Evolutionary conservation across 2,329 filamentous ascomycete genomes (phyloP).

Genomic region (Sporothrix mexicana): DNA sequence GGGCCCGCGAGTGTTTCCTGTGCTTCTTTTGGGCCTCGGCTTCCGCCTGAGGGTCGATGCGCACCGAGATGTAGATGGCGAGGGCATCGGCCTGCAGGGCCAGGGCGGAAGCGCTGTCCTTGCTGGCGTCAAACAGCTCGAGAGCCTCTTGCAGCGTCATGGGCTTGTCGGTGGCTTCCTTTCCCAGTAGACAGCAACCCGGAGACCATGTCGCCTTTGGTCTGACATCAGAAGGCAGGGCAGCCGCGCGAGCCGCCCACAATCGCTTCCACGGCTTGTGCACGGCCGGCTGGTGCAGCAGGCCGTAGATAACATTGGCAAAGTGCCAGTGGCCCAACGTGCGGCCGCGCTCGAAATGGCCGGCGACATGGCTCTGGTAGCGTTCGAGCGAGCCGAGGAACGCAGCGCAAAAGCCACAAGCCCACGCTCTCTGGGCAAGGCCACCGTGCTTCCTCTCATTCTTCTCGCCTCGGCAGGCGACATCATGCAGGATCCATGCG

Average conservation of each 20-base stretch:
- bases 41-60: slow-evolving; percentile 14
- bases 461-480: slow-evolving; percentile 66
- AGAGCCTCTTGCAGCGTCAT: slow-evolving; percentile 62
- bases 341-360: slow-evolving; percentile 68
- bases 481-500: slow-evolving; percentile 73
- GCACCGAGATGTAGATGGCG: slow-evolving; percentile 47
- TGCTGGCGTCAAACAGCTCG: slow-evolving; percentile 67
- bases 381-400: slow-evolving; percentile 68
- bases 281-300: slow-evolving; percentile 69
- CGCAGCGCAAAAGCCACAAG: slow-evolving; percentile 70
- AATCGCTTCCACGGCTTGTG: slow-evolving; percentile 66
- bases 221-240: slow-evolving; percentile 56
- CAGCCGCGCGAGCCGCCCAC: slow-evolving; percentile 52
- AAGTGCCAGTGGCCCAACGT: slow-evolving; percentile 72
- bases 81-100: slow-evolving; percentile 64
- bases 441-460: not conserved
- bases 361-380: slow-evolving; percentile 70
- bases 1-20: not conserved
- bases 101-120: slow-evolving; percentile 62
- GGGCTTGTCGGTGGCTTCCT: slow-evolving; percentile 46
- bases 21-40: not conserved
- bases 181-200: slow-evolving; percentile 49
- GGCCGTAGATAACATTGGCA: slow-evolving; percentile 69
- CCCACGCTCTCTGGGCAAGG: slow-evolving; percentile 69
- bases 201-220: slow-evolving; percentile 66